phyloP scores from a whole-genome alignment of 306 rosid species.

The Alnus rubra region DNA sequence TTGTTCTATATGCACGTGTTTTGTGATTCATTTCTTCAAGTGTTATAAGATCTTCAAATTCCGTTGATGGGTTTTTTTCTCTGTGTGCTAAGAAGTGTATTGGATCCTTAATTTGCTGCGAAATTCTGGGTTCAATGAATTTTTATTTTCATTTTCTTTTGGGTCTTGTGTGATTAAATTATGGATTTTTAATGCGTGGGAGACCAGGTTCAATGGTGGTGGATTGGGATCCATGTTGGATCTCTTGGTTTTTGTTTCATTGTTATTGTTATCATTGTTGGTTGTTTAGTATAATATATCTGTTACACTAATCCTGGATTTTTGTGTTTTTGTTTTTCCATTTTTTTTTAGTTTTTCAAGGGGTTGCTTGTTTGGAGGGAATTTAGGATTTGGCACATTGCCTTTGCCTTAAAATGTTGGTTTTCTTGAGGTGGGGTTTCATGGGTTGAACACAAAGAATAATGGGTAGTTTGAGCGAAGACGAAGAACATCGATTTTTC shows the following conservation, averaged over 20 bases:
- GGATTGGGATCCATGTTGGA: slow-evolving; percentile 92
- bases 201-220: slow-evolving; percentile 71
- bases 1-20: slow-evolving; percentile 3
- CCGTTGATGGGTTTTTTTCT: slow-evolving; percentile 23
- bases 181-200: slow-evolving; percentile 26
- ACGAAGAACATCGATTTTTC: slow-evolving; percentile 68
- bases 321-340: slow-evolving; percentile 38
- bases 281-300: slow-evolving; percentile 43
- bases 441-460: slow-evolving; percentile 76
- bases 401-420: slow-evolving; percentile 54
- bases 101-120: slow-evolving; percentile 22
- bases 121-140: slow-evolving; percentile 24
- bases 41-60: slow-evolving; percentile 26
- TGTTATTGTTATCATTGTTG: slow-evolving; percentile 35
- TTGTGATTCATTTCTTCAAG: slow-evolving; percentile 31
- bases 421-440: slow-evolving; percentile 57
- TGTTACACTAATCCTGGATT: slow-evolving; percentile 58
- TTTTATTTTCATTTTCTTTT: slow-evolving; percentile 5
- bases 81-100: slow-evolving; percentile 22
- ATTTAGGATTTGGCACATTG: slow-evolving; percentile 47
- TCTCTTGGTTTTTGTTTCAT: slow-evolving; percentile 58
- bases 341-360: slow-evolving; percentile 27
- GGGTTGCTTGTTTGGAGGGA: slow-evolving; percentile 55
- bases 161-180: slow-evolving; percentile 22
- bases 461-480: slow-evolving; percentile 78